Evolutionary conservation across 495 filamentous ascomycete species (phyloP).

Genomic region (Schizothecium vesticola): DNA sequence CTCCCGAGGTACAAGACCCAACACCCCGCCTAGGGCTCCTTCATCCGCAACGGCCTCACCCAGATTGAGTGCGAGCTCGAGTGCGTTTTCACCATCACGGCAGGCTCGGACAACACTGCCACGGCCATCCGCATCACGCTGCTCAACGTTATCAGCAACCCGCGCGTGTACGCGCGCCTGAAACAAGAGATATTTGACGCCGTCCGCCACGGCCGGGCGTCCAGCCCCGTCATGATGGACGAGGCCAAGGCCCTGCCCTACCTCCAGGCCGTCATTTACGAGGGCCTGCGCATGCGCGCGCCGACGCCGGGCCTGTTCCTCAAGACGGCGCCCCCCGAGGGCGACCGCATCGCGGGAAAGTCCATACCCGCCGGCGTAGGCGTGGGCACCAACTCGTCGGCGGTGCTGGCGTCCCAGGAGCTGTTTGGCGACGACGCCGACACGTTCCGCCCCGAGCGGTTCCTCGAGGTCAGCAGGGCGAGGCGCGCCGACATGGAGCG

Average conservation of each 20-base stretch:
- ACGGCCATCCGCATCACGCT: conserved; percentile 53
- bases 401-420: conserved; percentile 21
- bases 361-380: conserved; percentile 49
- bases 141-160: conserved; percentile 46
- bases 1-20: not conserved
- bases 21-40: conserved; percentile 22
- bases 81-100: conserved; percentile 44
- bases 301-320: conserved; percentile 32
- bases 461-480: conserved; percentile 39
- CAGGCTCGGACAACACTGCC: conserved; percentile 61
- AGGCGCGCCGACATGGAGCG: conserved; percentile 29
- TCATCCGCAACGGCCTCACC: conserved; percentile 29
- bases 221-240: conserved; percentile 33
- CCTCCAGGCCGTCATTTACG: conserved; percentile 44
- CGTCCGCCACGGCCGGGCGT: conserved; percentile 30
- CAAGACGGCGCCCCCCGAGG: conserved; percentile 46
- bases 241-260: conserved; percentile 42
- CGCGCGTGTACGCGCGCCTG: conserved; percentile 45
- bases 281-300: conserved; percentile 44
- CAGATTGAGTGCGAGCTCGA: conserved; percentile 33
- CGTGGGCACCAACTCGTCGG: conserved; percentile 44
- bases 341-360: conserved; percentile 45
- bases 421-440: conserved; percentile 38
- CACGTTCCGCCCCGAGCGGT: conserved; percentile 48
- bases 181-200: conserved; percentile 53